Percentiles rank a stretch among this genome's conserved stretches.
phyloP scores from a whole-genome alignment of 2,329 filamentous ascomycete genomes.

The Colletotrichum somersetense region DNA sequence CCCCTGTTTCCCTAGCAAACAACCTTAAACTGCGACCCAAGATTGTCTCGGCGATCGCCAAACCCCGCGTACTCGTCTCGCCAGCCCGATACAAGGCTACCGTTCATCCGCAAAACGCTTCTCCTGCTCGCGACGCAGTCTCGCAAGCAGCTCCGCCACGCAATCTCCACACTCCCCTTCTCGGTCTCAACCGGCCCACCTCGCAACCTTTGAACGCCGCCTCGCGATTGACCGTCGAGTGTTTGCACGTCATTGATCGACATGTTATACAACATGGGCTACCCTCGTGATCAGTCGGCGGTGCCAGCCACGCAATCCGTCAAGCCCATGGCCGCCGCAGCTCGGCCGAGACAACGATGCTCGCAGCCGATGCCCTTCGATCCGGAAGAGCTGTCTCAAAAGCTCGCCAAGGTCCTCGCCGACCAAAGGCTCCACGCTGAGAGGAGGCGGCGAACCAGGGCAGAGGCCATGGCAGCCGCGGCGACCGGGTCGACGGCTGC shows the following conservation, averaged over 20 bases:
- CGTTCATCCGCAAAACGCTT: background rate
- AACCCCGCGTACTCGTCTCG: background rate
- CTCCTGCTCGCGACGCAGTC: background rate
- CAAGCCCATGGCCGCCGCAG: slow-evolving; percentile 22
- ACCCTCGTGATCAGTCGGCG: slow-evolving; percentile 43
- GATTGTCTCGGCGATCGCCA: slow-evolving; percentile 13
- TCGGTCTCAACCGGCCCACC: background rate
- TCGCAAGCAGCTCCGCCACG: too few species aligned
- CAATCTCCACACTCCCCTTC: background rate
- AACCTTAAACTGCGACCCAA: slow-evolving; percentile 18
- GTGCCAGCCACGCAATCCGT: slow-evolving; percentile 18
- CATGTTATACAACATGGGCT: slow-evolving; percentile 47
- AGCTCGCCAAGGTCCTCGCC: slow-evolving; percentile 63
- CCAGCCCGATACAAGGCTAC: slow-evolving; percentile 5
- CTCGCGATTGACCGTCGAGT: background rate
- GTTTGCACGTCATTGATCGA: slow-evolving; percentile 22
- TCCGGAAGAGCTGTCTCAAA: slow-evolving; percentile 66
- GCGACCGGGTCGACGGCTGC: slow-evolving; percentile 3
- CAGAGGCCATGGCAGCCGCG: slow-evolving; percentile 43
- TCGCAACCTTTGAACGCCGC: background rate
- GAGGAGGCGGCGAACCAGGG: slow-evolving; percentile 48
- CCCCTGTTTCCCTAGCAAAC: slow-evolving; percentile 3
- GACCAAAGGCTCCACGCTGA: slow-evolving; percentile 61
- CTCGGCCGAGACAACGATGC: slow-evolving; percentile 37
- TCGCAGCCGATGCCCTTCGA: slow-evolving; percentile 57